Base-by-base conservation (phyloP, 441 rosid genomes). In the Populus hybrid region DNA sequence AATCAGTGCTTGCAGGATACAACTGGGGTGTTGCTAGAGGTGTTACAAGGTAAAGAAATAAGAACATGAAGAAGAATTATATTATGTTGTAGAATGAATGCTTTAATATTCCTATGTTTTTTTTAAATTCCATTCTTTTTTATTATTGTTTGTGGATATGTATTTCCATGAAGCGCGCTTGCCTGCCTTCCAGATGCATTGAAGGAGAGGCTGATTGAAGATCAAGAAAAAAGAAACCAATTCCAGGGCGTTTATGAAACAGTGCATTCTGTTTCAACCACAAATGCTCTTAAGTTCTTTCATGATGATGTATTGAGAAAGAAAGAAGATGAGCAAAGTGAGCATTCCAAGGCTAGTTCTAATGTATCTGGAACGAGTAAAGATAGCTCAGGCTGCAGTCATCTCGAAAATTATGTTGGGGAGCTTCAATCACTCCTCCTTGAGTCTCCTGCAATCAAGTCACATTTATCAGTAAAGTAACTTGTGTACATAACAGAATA, bases 11-110 rank as follows among this genome's bases (percentile, higher is more conserved):
- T 32, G 40, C 23, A 12, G 97, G 97, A 40, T 88, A 84, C 91
- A 88, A 90, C 67, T 92, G 89, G 90, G 98, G 98, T 70, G 57
- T 83, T 74, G 88, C 87, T 70, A 88, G 90, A 88, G 99, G 99
- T 67, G 81, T 94, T 81, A 84, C 93, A 70, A 91, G 95, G 97
- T 93, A 88, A 81, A 63, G 2, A 23, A 23, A 14, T 32, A 70
- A 14, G 35, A 5, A 7, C 6, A 1, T 26, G 2, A 11, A 32
- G 12, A 11, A 14, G 26, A n/a, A 9, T 20, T 65, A 35, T 38
- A 21, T 8, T 53, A 57, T 36, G 34, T 40, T 6, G 30, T 61
- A 46, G 57, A 46, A 46, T 46, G 57, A 14, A 46, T 46, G 57
- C 68, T 64, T 23, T n/a, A 71, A 30, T n/a, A 10, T 46, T 35